Evolutionary conservation across 257 asterid genomes (phyloP).

Genomic region (Primulina tabacum): DNA sequence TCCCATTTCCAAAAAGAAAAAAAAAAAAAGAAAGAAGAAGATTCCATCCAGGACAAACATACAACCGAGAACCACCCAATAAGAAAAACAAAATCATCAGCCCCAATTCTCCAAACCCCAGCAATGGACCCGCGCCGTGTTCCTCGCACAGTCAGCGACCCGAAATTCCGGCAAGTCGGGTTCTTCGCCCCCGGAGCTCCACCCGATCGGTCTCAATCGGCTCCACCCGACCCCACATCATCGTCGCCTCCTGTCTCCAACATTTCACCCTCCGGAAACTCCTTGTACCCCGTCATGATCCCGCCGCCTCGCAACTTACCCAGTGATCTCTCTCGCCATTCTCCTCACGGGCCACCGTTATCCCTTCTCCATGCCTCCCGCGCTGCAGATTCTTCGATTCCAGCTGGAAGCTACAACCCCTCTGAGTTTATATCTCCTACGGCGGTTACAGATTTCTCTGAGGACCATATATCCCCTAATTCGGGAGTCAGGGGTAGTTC

Average conservation of each 20-base stretch:
- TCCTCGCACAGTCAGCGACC: slow-evolving; percentile 81
- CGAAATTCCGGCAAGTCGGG: slow-evolving; percentile 94
- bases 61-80: not conserved
- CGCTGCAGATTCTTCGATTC: slow-evolving; percentile 43
- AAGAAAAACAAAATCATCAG: not conserved
- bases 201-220: slow-evolving; percentile 60
- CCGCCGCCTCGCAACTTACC: slow-evolving; percentile 70
- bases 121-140: slow-evolving; percentile 77
- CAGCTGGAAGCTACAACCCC: slow-evolving; percentile 70
- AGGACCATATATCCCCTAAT: slow-evolving; percentile 43
- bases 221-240: slow-evolving; percentile 47
- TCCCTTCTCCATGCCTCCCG: slow-evolving; percentile 48
- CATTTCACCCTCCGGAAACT: slow-evolving; percentile 59
- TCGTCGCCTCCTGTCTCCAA: slow-evolving; percentile 48
- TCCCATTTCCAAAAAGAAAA: too few species aligned
- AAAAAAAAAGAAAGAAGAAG: too few species aligned
- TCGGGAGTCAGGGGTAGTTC: slow-evolving; percentile 42
- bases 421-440: slow-evolving; percentile 63
- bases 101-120: slow-evolving; percentile 20
- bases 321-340: slow-evolving; percentile 47
- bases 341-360: slow-evolving; percentile 34
- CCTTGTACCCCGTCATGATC: slow-evolving; percentile 88
- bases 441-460: slow-evolving; percentile 48
- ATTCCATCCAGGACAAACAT: too few species aligned
- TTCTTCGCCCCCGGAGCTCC: slow-evolving; percentile 74